Evolutionary conservation across 805 yeast genomes (phyloP), one percentile per base, ranked within the genome.

Genomic region (Yamadazyma philogaea): DNA sequence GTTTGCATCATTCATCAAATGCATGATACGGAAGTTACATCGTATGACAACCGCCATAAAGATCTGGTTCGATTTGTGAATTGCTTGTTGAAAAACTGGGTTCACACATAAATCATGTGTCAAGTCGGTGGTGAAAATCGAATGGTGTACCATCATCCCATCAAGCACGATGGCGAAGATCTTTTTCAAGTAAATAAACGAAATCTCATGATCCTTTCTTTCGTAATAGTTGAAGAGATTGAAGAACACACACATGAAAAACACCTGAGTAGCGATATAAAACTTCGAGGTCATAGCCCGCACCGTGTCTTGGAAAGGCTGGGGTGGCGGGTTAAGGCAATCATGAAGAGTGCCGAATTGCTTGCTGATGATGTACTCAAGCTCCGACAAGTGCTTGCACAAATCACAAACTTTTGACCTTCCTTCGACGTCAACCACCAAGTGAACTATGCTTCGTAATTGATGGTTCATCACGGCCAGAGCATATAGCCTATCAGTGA

Each of bases 171-270:
- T 52, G 10, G 48, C 44, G 14, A 69, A 16, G 2, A 68, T 50
- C 49, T 68, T 70, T 39, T 63, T 64, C 38, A 66, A 34, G 40
- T 73, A 66, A 45, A 57, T 70, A 39, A 57, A 68, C 0, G 74
- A 61, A 21, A 71, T 62, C 11, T 56, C 53, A 8, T 45, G 34
- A 49, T 71, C 62, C n/a, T 56, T 57, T 12, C 47, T 36, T 27
- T 61, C 65, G 42, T 66, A 75, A 40, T 66, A 70, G 20, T 72
- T 48, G 46, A 66, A 65, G n/a, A 76, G 54, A 45, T 74, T 72
- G 44, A 64, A 70, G 37, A 65, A 66, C 4, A 74, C 48, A 3
- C 76, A 58, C 36, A 70, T 57, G 18, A 66, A 50, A 45, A 74
- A 61, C 2, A 71, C 57, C 24, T 53, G 50, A 7, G 63, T 41